Evolutionary conservation across 495 filamentous ascomycete species (phyloP), one percentile per base, ranked within the genome.

Genomic region (Aspergillus asperescens): DNA sequence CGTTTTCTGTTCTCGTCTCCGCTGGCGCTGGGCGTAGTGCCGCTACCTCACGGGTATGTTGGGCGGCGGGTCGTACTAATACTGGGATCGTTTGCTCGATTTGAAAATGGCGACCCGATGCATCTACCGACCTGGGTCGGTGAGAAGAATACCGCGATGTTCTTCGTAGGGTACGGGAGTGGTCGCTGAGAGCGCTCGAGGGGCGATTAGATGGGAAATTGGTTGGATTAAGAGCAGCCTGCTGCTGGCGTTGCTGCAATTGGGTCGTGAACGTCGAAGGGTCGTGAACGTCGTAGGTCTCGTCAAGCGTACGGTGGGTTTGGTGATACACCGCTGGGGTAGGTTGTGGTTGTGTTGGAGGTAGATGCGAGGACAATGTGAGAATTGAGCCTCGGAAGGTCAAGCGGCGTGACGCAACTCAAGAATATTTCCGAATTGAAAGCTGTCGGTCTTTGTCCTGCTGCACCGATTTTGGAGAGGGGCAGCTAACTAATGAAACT

Each of bases 261-360:
- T 67, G 70, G 54, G 73, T 77, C 69, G 77, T 77, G 62, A 77
- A 66, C 37, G 70, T 66, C 45, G 64, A 48, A 45, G 62, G 70
- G 70, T 81, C 77, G 80, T 81, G 48, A 72, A 67, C 51, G 63
- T 83, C 81, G 82, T 84, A 68, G 68, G 70, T 67, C 69, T 84
- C 81, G 81, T 84, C 59, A 80, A 67, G 65, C 34, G 66, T 58
- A 63, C 59, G 57, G 53, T 44, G 56, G 58, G 53, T 58, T 59
- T 64, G 60, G 61, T 60, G 65, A 76, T 69, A 67, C 73, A 76
- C 73, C 48, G 66, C 70, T 69, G 66, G 58, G 35, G 61, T 55
- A 50, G 54, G 55, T 35, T 27, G 52, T 60, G 55, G 16, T 25
- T 49, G 58, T n/a, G 49, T 48, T 24, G 59, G 46, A 40, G 20